These are phyloP conservation scores for Suillus decipiens DNA, from an alignment of 768 basidiomycete species.

Conservation along the genomic window DNA sequence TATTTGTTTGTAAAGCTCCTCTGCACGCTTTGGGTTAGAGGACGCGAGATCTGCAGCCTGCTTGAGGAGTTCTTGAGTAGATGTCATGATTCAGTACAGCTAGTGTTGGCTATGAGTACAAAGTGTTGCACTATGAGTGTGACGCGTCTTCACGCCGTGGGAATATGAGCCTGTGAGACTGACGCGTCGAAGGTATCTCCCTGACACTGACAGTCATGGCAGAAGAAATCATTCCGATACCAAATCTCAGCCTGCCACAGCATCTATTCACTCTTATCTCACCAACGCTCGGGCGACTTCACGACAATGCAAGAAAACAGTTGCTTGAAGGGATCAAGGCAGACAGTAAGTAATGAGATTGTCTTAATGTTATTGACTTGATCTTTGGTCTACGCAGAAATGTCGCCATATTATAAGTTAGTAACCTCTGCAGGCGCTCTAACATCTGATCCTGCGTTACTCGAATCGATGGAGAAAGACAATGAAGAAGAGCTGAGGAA, in stretches of 20 bases:
- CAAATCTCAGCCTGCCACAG: slow-evolving; percentile 82
- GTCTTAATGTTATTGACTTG: slow-evolving; percentile 6
- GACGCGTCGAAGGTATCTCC: slow-evolving; percentile 33
- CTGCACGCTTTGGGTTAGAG: slow-evolving; percentile 61
- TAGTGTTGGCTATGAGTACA: neutral
- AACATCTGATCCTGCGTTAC: slow-evolving; percentile 38
- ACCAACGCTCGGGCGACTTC: slow-evolving; percentile 59
- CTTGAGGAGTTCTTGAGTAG: slow-evolving; percentile 25
- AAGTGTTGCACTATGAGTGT: slow-evolving; percentile 3
- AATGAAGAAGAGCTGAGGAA: slow-evolving; percentile 74
- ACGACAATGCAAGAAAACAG: slow-evolving; percentile 62
- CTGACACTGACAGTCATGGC: slow-evolving; percentile 51
- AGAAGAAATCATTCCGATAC: slow-evolving; percentile 86
- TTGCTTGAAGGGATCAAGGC: slow-evolving; percentile 75
- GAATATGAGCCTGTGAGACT: slow-evolving; percentile 27
- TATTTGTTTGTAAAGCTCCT: slow-evolving; percentile 74
- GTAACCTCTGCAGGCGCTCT: slow-evolving; percentile 53
- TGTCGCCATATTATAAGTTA: slow-evolving; percentile 80
- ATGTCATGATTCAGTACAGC: slow-evolving; percentile 22
- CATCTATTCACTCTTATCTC: slow-evolving; percentile 74
- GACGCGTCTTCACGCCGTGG: slow-evolving; percentile 35
- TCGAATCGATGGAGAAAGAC: slow-evolving; percentile 44
- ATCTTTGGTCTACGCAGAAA: slow-evolving; percentile 51
- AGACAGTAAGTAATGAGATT: slow-evolving; percentile 59
- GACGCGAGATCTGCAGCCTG: slow-evolving; percentile 54